Evolutionary conservation across 192 early-diverging fungal genomes (phyloP).

Genomic region (Coemansia sp.): DNA sequence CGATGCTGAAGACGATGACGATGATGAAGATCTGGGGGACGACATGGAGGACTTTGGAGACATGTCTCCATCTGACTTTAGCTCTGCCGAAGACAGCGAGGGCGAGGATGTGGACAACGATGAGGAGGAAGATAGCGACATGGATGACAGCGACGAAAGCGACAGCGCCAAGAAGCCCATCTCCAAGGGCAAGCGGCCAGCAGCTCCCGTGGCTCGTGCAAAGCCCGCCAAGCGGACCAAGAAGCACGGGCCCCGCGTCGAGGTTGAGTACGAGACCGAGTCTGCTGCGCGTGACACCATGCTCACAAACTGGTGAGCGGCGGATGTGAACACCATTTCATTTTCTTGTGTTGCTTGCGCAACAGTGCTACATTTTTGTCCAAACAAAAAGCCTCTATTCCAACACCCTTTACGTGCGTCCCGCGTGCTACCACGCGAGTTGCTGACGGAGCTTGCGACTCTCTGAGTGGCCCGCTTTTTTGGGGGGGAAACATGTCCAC

Average conservation of each 20-base stretch:
- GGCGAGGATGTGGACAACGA: constrained; percentile 48
- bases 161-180: constrained; percentile 41
- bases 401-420: no score
- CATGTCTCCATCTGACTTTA: constrained; percentile 53
- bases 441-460: no score
- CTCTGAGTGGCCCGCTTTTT: no score
- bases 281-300: constrained; percentile 21
- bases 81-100: constrained; percentile 58
- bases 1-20: constrained; percentile 10
- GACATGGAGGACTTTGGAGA: constrained; percentile 49
- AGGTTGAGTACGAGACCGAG: constrained; percentile 60
- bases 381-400: neutral
- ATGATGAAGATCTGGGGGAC: constrained; percentile 10
- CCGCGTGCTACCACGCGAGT: no score
- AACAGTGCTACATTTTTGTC: neutral
- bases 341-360: constrained; percentile 1
- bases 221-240: constrained; percentile 43
- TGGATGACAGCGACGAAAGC: constrained; percentile 38
- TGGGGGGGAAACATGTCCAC: no score
- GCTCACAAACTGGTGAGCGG: constrained; percentile 39
- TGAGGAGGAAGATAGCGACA: constrained; percentile 63
- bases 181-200: constrained; percentile 35
- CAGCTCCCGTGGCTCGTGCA: constrained; percentile 18
- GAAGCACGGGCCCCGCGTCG: constrained; percentile 54
- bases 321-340: neutral